Evolutionary conservation across 805 yeast species (phyloP), one percentile per base, ranked within the genome.

Genomic region (Metahyphopichia silvanorum): DNA sequence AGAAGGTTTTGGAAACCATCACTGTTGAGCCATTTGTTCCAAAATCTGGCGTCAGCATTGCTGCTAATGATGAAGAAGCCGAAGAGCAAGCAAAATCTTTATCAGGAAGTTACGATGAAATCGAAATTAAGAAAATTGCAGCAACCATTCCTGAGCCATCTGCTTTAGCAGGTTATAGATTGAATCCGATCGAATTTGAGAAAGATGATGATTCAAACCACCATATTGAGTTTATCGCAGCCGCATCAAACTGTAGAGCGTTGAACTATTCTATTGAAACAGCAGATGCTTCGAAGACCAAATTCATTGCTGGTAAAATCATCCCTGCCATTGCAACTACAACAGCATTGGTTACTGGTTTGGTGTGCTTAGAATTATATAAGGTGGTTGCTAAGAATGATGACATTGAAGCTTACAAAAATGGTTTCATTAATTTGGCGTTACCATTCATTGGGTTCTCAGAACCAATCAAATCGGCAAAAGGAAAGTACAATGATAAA

Each of bases 321-420:
- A 93, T 93, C 46, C 99, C 99, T 11, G 98, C 98, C 14, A 93
- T 93, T 68, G 98, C 98, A 22, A 93, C 99, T 2, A 93, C 99
- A 1, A 93, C 99, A n/a, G 95, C 97, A 7, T 68, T 89, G 46
- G 98, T 93, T 15, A 86, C 98, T 5, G 99, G 99, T 29, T 71
- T 93, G 51, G 94, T 88, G 16, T 86, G 94, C 51, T 66, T 93
- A 45, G 99, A 93, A 63, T 69, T 91, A 37, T 85, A 86, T 69
- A 93, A 93, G 68, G 91, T 93, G 42, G 86, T 79, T 27, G 94
- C 82, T 51, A 74, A 75, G 11, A 78, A 82, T 52, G 74, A 69
- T 23, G 79, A 81, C 45, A 74, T 91, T 46, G 97, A 89, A 56
- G 79, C 81, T 44, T 89, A 80, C 65, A 89, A 86, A 67, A 91